A percentile compares a stretch with the other conserved stretches of the same genome.
These are phyloP conservation scores for Globisporangium alternatum DNA, from an alignment of 352 stramenopile species.

Conservation along the genomic window DNA sequence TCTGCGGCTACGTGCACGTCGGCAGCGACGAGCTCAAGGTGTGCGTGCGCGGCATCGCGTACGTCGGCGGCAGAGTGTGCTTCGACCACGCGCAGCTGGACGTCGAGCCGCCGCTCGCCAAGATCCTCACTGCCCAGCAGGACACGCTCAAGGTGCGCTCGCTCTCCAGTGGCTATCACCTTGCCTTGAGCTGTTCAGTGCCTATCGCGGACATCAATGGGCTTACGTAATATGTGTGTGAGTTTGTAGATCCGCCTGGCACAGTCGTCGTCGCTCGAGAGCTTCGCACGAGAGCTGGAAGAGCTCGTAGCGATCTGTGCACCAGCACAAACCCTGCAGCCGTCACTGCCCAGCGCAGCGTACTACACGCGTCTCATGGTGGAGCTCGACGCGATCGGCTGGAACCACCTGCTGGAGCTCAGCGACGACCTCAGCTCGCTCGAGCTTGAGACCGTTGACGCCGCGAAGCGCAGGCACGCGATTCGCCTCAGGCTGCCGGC, in stretches of 20 bases:
- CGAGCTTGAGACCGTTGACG: slow-evolving; percentile 50
- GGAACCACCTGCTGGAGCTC: slow-evolving; percentile 45
- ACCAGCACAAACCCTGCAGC: slow-evolving; percentile 3
- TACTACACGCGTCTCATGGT: slow-evolving; percentile 65
- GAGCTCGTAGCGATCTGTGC: slow-evolving; percentile 56
- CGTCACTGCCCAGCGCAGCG: slow-evolving; percentile 33
- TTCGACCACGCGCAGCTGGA: slow-evolving; percentile 46
- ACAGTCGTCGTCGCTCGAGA: slow-evolving; percentile 50
- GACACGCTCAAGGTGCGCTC: slow-evolving; percentile 44
- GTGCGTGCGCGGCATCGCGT: slow-evolving; percentile 35
- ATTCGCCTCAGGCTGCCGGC: slow-evolving; percentile 40
- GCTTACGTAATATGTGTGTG: background rate
- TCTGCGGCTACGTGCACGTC: slow-evolving; percentile 56
- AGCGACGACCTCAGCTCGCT: slow-evolving; percentile 56
- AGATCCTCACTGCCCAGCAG: slow-evolving; percentile 36
- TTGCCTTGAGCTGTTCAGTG: background rate
- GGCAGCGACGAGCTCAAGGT: slow-evolving; percentile 47
- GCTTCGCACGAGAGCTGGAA: slow-evolving; percentile 53
- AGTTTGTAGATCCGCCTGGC: slow-evolving; percentile 35
- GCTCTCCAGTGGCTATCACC: no score
- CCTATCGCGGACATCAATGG: background rate
- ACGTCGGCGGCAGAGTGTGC: slow-evolving; percentile 19
- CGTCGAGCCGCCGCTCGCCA: slow-evolving; percentile 50
- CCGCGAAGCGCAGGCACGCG: slow-evolving; percentile 34
- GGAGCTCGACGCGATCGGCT: slow-evolving; percentile 63